phyloP scores from a whole-genome alignment of 768 basidiomycete genomes.

The Suillus variegatus region DNA sequence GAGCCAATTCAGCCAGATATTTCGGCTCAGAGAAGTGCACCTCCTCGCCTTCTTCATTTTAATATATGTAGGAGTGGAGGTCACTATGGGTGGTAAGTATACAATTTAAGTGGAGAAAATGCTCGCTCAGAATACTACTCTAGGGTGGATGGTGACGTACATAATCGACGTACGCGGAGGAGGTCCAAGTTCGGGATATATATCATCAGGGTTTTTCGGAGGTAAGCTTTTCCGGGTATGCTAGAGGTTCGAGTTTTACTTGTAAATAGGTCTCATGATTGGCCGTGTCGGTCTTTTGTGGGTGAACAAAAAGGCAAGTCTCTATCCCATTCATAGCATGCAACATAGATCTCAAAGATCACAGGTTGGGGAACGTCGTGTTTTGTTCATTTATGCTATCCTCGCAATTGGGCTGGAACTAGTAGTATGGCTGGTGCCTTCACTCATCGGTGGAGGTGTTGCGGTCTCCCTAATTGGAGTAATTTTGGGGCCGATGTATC shows the following conservation, averaged over 20 bases:
- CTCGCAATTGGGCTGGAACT: constrained; percentile 56
- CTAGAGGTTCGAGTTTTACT: not conserved
- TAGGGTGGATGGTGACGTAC: constrained; percentile 72
- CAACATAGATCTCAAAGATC: constrained; percentile 1
- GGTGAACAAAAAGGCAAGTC: constrained; percentile 28
- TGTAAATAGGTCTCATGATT: constrained; percentile 25
- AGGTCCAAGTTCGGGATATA: constrained; percentile 48
- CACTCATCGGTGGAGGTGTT: constrained; percentile 62
- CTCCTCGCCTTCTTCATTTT: constrained; percentile 46
- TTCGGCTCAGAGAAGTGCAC: constrained; percentile 42
- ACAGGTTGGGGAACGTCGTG: constrained; percentile 34
- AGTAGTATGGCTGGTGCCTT: constrained; percentile 69
- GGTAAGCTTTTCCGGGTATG: constrained; percentile 14
- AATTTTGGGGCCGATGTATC: constrained; percentile 76
- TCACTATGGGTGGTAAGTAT: constrained; percentile 46
- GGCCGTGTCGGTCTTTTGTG: constrained; percentile 31
- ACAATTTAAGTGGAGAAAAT: not conserved
- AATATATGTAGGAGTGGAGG: constrained; percentile 54
- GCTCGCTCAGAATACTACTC: not conserved
- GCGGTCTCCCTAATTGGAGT: constrained; percentile 66
- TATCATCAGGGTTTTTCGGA: constrained; percentile 40
- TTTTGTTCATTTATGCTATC: constrained; percentile 29
- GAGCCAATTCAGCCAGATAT: constrained; percentile 49
- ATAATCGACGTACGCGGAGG: constrained; percentile 45
- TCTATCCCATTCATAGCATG: too few relatives aligned